phyloP scores from a whole-genome alignment of 805 yeast species.

The Yamadazyma phyllophila region DNA sequence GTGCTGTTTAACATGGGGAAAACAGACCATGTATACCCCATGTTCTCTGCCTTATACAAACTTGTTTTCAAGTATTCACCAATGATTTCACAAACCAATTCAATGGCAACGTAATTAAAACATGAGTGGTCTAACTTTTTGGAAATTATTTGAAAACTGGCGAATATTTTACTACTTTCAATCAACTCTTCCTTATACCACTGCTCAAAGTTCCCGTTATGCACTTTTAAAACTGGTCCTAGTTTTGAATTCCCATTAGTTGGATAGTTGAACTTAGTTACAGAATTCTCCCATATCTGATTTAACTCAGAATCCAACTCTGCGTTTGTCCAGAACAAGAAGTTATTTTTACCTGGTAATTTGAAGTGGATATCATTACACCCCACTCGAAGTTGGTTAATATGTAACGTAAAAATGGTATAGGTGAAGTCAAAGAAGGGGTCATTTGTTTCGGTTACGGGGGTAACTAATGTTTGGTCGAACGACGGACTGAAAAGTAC shows the following conservation, averaged over 20 bases:
- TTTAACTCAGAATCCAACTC: slow-evolving; percentile 15
- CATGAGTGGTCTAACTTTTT: slow-evolving; percentile 31
- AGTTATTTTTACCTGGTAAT: neutral
- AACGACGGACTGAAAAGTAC: slow-evolving; percentile 1
- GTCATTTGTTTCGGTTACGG: neutral
- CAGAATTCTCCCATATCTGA: slow-evolving; percentile 9
- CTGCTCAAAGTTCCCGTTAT: slow-evolving; percentile 39
- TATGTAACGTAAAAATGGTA: too few relatives aligned
- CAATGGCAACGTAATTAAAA: slow-evolving; percentile 45
- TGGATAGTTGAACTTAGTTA: slow-evolving; percentile 16
- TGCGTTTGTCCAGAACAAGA: slow-evolving; percentile 16
- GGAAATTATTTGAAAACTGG: slow-evolving; percentile 48
- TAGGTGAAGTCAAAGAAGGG: neutral
- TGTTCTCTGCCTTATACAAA: slow-evolving; percentile 53
- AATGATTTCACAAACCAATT: slow-evolving; percentile 50
- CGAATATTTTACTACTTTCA: slow-evolving; percentile 29
- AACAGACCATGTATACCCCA: slow-evolving; percentile 58
- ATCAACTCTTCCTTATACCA: slow-evolving; percentile 48
- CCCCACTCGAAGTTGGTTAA: too few relatives aligned
- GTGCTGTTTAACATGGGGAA: slow-evolving; percentile 55
- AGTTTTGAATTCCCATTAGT: slow-evolving; percentile 21
- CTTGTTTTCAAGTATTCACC: slow-evolving; percentile 36
- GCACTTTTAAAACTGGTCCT: slow-evolving; percentile 36
- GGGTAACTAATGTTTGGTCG: neutral
- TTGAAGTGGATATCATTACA: neutral